Conservation (phyloP, 805 yeast species). For the Schwanniomyces pseudopolymorphus region DNA sequence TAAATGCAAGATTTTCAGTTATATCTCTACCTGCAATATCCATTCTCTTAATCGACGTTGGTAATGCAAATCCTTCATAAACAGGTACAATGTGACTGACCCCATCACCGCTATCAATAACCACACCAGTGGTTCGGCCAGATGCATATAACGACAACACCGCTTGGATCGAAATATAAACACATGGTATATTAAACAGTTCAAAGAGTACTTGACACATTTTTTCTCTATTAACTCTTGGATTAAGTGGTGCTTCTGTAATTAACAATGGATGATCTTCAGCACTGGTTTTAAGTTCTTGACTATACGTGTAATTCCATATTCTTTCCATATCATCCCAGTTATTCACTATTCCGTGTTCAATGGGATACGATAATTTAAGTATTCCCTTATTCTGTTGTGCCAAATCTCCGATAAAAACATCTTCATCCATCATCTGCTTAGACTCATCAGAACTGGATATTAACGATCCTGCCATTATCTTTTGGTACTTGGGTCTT, state of each 20-base stretch:
- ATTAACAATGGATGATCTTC: constrained; percentile 87
- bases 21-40: constrained; percentile 88
- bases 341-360: constrained; percentile 98
- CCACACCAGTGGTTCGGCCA: constrained; percentile 89
- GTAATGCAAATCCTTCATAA: constrained; percentile 81
- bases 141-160: constrained; percentile 82
- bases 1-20: constrained; percentile 69
- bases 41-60: constrained; percentile 67
- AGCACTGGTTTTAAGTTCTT: constrained; percentile 54
- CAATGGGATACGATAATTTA: constrained; percentile 66
- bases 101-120: constrained; percentile 91
- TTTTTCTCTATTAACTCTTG: constrained; percentile 55
- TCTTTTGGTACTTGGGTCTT: constrained; percentile 76
- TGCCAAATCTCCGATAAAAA: constrained; percentile 75
- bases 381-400: constrained; percentile 78
- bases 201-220: constrained; percentile 70
- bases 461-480: constrained; percentile 59
- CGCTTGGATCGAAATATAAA: constrained; percentile 72
- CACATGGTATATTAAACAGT: constrained; percentile 71
- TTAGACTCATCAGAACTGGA: constrained; percentile 6
- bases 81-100: constrained; percentile 87
- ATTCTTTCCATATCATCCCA: constrained; percentile 96
- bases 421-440: constrained; percentile 58
- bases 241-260: constrained; percentile 89
- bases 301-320: constrained; percentile 68